A percentile compares a stretch with the other conserved stretches of the same genome.
Evolutionary conservation across 2,329 filamentous ascomycete genomes (phyloP).

Genomic region (Ceratocystis diversiconidia): DNA sequence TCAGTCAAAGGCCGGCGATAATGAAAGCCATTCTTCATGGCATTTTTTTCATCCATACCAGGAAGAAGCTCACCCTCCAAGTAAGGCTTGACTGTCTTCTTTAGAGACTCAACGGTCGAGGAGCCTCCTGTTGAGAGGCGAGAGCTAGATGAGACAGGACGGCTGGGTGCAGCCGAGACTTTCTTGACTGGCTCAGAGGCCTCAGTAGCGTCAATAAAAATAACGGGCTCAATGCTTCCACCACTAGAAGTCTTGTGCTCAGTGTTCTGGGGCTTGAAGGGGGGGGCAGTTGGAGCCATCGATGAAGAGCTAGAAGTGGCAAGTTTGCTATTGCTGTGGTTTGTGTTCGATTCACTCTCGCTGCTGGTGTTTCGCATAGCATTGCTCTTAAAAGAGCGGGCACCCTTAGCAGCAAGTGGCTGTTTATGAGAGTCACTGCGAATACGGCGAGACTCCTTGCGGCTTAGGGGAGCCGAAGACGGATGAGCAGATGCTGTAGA

Average conservation of each 20-base stretch:
- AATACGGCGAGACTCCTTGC: constrained; percentile 14
- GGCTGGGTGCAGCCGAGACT: not conserved
- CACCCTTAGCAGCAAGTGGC: not conserved
- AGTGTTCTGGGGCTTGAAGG: constrained; percentile 13
- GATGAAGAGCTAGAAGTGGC: not conserved
- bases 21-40: constrained; percentile 34
- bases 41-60: constrained; percentile 30
- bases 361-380: constrained; percentile 9
- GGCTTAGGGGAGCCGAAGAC: constrained; percentile 7
- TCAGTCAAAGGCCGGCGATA: constrained; percentile 44
- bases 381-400: constrained; percentile 5
- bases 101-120: constrained; percentile 10
- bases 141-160: not conserved
- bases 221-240: constrained; percentile 3
- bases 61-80: constrained; percentile 39
- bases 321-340: not conserved
- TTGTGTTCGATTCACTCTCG: constrained; percentile 9
- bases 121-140: not conserved
- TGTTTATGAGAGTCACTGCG: constrained; percentile 16
- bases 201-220: constrained; percentile 10
- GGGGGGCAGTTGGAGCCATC: constrained; percentile 13
- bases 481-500: constrained; percentile 6
- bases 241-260: not conserved
- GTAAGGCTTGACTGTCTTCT: constrained; percentile 31
- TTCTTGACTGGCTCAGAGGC: constrained; percentile 11